Base-by-base conservation (phyloP, 202 grass and related monocot species). In the Panicum hallii region DNA sequence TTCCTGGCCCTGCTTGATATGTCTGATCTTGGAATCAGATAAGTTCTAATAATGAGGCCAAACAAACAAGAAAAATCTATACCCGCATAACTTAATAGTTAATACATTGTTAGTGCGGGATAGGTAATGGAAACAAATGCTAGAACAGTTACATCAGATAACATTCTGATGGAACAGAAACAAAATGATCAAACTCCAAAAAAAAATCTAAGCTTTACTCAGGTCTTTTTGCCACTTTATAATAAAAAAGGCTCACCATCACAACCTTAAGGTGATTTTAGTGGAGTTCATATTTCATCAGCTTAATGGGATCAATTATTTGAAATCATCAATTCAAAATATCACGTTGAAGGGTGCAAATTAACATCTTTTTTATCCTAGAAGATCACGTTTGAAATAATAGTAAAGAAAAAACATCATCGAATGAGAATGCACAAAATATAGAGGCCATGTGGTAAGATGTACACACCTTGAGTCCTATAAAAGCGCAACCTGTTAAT, bases 401-500 rank as follows among this genome's bases (percentile, higher is more conserved):
- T 49, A 46, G 56, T 48, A 28, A 69, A 62, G 9, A 68, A 45
- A 80, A 42, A 56, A 47, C 5, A 60, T 36, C 9, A 60, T 72
- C 20, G 9, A 34, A 84, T 85, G 76, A 45, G 16, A 34, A 67
- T 81, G 22, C 30, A 6, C 34, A 66, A 83, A 67, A 73, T 12
- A 68, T 41, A 67, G 32, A 81, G 84, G 48, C 42, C 66, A 50
- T 43, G 5, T 56, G 17, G 16, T 44, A 67, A 67, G 60, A 48
- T 77, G 54, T 81, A 91, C 91, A 92, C 72, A 96, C 97, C 97
- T 94, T 93, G 94, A 70, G 84, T 87, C 84, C 88, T 91, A 91
- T 99, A 99, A 94, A 99, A 99, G 43, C 93, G 84, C 86, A 99
- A 90, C 73, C 79, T 94, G 58, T 96, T 99, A 58, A 99, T 91